phyloP scores from a whole-genome alignment of 306 rosid species.

The Malus sieversii region DNA sequence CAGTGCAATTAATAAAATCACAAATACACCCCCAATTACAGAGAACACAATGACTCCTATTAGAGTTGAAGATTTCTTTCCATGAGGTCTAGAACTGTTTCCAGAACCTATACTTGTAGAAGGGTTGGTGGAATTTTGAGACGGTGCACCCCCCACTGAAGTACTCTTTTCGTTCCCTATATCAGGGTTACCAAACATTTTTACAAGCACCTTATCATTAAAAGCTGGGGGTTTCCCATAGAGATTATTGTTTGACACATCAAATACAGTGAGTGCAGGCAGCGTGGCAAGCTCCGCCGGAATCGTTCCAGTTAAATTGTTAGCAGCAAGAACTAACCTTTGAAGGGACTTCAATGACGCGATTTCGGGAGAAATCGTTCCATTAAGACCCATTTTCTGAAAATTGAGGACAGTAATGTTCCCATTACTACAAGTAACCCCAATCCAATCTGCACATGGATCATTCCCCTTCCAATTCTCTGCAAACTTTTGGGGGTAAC shows the following conservation, averaged over 20 bases:
- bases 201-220: conserved; percentile 40
- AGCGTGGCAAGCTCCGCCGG: conserved; percentile 54
- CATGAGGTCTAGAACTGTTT: conserved; percentile 19
- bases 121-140: conserved; percentile 18
- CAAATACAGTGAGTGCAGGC: conserved; percentile 46
- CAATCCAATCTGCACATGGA: conserved; percentile 71
- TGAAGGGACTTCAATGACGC: conserved; percentile 46
- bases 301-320: conserved; percentile 59
- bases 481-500: conserved; percentile 64
- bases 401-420: conserved; percentile 57
- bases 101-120: conserved; percentile 14
- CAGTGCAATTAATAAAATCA: conserved; percentile 45
- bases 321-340: conserved; percentile 57
- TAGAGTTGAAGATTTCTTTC: conserved; percentile 40
- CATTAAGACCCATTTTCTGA: conserved; percentile 69
- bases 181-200: conserved; percentile 46
- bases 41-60: conserved; percentile 53
- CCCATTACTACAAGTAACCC: conserved; percentile 53
- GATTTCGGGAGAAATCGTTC: conserved; percentile 55
- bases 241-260: conserved; percentile 58
- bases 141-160: conserved; percentile 14
- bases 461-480: conserved; percentile 72
- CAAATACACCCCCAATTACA: conserved; percentile 47
- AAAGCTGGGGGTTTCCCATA: conserved; percentile 60
- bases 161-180: conserved; percentile 49